Base-by-base conservation (phyloP, 108 stramenopile genomes). In the Skeletonema grethae region DNA sequence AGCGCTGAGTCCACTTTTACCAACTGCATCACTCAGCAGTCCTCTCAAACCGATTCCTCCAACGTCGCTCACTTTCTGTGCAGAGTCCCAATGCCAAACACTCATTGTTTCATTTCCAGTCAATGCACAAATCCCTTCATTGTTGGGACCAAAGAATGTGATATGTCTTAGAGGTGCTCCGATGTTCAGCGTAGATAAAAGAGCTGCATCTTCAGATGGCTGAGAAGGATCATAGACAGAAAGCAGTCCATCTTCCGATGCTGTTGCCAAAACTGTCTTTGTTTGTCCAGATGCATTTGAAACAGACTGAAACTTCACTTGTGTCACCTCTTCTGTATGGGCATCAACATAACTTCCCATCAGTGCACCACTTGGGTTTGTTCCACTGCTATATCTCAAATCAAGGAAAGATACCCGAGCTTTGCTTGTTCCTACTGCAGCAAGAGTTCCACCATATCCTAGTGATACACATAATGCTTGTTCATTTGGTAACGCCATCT, bases 251-350 rank as follows among this genome's bases (percentile, higher is more conserved):
- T 95, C 94, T 63, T 95, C 94, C 13, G 85, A 84, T 20, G 86
- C 91, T 10, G 91, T 88, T 20, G 87, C 77, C 38, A 95, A 55
- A 18, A 84, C 16, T 31, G 80, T 73, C 80, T 34, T 72, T 30
- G 29, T 11, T 59, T 46, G 38, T 45, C 8, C 63, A 56, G 75
- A 63, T 36, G 62, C 43, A 65, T 56, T 57, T 69, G 78, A 32
- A 43, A 71, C 48, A 11, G 77, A 65, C 60, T 87, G 88, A 69
- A 92, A 95, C 48, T 83, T 73, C 0, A 91, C 87, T 28, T 75
- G 71, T 3, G 94, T 91, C 15, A 91, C 89, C 56, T 92, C 94
- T n/a, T 90, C 85, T 4, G 89, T 91, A 61, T 95, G 94, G 4
- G 88, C 77, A 59, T 95, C 86, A 57, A 81, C 86, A 58, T 90